Base-by-base conservation (phyloP, 148 eudicot genomes). In the Persicaria tinctoria region DNA sequence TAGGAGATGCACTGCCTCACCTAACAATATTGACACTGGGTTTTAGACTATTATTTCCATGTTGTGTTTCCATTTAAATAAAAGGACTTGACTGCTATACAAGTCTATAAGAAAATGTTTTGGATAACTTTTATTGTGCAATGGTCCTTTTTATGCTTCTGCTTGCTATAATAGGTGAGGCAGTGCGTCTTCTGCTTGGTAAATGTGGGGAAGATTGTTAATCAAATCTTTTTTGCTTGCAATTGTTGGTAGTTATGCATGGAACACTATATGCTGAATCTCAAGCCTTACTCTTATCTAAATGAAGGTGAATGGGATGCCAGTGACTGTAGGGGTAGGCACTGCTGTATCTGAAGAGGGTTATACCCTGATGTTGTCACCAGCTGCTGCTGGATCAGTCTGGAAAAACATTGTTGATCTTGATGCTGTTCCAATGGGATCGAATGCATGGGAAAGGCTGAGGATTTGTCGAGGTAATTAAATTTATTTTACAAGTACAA, bases 241-340 rank as follows among this genome's bases (percentile, higher is more conserved):
- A 5, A 57, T 64, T 27, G 1, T n/a, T 41, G 46, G 17, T 41
- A 38, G 70, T 41, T 41, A 17, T 23, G 70, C 47, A 64, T 41
- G 47, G 46, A 64, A 11, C 9, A 12, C 47, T 64, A 12, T 32
- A 64, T 14, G 41, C 70, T 64, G 47, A 64, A 41, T 17, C 14
- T 38, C 7, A 13, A 64, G 47, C 70, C 56, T 55, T 50, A 48
- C 18, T 45, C 49, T 59, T 41, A 18, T 49, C 55, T 68, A 53
- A 71, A 46, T 81, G 79, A 80, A 89, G 93, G 91, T 89, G 49
- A 78, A 77, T 79, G 84, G 84, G 71, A 87, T 87, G 90, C 93
- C 93, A 51, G n/a, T 89, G 70, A 89, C 93, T 76, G 87, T 89
- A 27, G 89, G 84, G 13, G 89, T 86, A 75, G 93, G 93, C 71